Conservation (phyloP, 352 stramenopile species). For the Globisporangium polare region DNA sequence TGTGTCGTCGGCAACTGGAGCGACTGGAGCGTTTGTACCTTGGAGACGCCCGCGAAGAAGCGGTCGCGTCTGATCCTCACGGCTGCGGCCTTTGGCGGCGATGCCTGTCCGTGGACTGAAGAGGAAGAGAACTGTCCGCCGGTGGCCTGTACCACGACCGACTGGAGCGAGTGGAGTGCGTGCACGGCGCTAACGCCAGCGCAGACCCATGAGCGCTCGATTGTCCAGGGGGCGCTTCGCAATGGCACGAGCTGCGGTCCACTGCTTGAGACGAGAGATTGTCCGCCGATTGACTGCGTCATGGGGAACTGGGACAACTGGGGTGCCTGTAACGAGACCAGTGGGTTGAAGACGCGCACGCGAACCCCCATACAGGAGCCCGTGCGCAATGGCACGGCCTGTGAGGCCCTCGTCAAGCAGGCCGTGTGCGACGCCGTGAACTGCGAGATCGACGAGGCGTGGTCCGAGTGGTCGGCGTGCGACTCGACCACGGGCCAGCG, state of each 20-base stretch:
- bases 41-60: conserved; percentile 21
- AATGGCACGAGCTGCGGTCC: conserved; percentile 30
- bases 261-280: conserved; percentile 25
- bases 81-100: conserved; percentile 20
- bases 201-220: conserved; percentile 33
- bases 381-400: conserved; percentile 28
- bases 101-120: conserved; percentile 25
- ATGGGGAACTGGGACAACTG: conserved; percentile 27
- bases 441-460: conserved; percentile 19
- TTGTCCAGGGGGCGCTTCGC: conserved; percentile 33
- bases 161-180: conserved; percentile 40
- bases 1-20: conserved; percentile 34
- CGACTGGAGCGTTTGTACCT: conserved; percentile 32
- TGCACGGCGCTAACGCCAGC: conserved; percentile 41
- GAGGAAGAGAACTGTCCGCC: conserved; percentile 37
- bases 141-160: conserved; percentile 33
- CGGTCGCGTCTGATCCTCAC: conserved; percentile 27
- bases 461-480: conserved; percentile 41
- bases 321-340: conserved; percentile 26
- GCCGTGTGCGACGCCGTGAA: conserved; percentile 17
- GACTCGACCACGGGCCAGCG: conserved; percentile 30
- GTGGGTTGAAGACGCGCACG: conserved; percentile 21
- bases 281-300: conserved; percentile 43
- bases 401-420: conserved; percentile 27
- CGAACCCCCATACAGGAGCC: conserved; percentile 20